These are phyloP conservation scores for Cordyceps javanica DNA, from an alignment of 2,329 filamentous ascomycete genomes.

Conservation along the genomic window DNA sequence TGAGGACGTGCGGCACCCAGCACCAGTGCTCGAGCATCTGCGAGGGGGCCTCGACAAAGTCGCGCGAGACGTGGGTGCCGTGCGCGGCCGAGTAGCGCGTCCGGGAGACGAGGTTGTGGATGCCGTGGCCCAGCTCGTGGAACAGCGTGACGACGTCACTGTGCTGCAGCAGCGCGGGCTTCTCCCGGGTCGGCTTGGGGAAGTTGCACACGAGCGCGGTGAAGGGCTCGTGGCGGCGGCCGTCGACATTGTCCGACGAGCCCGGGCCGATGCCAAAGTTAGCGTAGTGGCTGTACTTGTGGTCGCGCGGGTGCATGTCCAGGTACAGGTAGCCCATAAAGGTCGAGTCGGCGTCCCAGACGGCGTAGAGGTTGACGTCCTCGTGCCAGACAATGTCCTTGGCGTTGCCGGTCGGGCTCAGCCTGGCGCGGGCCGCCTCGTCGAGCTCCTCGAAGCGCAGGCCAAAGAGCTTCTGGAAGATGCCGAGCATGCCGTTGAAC, in stretches of 20 bases:
- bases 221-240: slow-evolving; percentile 66
- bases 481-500: slow-evolving; percentile 55
- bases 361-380: slow-evolving; percentile 73
- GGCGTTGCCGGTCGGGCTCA: slow-evolving; percentile 61
- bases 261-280: slow-evolving; percentile 79
- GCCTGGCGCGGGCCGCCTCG: slow-evolving; percentile 54
- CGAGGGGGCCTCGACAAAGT: slow-evolving; percentile 34
- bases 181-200: slow-evolving; percentile 69
- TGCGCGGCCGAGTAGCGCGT: slow-evolving; percentile 30
- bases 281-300: slow-evolving; percentile 83
- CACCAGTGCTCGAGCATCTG: slow-evolving; percentile 38
- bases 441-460: slow-evolving; percentile 64
- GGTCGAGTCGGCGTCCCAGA: slow-evolving; percentile 69
- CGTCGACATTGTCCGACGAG: slow-evolving; percentile 60
- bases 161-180: slow-evolving; percentile 75
- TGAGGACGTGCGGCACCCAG: slow-evolving; percentile 27
- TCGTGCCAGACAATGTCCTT: slow-evolving; percentile 75
- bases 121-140: slow-evolving; percentile 42
- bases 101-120: slow-evolving; percentile 30
- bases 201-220: slow-evolving; percentile 83
- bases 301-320: slow-evolving; percentile 70
- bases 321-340: slow-evolving; percentile 82
- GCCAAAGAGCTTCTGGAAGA: slow-evolving; percentile 6
- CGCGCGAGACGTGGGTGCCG: slow-evolving; percentile 25
- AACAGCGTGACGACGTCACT: slow-evolving; percentile 79